A percentile compares a stretch with the other conserved stretches of the same genome.
Evolutionary conservation across 2,329 filamentous ascomycete genomes (phyloP).

Genomic region (Xylariaceae sp.): DNA sequence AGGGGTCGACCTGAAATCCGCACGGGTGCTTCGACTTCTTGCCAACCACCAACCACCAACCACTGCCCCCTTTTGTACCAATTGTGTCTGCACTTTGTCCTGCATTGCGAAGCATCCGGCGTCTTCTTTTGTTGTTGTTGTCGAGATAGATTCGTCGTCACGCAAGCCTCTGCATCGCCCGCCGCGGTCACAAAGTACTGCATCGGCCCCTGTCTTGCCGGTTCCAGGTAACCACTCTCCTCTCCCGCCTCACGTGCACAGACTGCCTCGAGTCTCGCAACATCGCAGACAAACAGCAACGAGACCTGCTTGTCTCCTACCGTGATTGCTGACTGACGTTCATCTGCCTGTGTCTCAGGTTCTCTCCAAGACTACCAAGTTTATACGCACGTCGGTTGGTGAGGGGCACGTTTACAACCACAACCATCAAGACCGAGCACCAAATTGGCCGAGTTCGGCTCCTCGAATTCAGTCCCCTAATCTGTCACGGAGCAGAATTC

Average conservation of each 20-base stretch:
- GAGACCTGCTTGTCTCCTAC: neutral
- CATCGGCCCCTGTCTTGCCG: neutral
- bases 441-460: neutral
- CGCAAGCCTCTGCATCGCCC: neutral
- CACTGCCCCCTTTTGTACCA: slow-evolving; percentile 6
- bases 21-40: too few species aligned
- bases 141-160: neutral
- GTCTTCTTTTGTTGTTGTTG: neutral
- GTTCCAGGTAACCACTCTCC: neutral
- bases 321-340: neutral
- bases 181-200: neutral
- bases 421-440: neutral
- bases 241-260: neutral
- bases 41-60: neutral
- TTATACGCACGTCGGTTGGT: neutral
- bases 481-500: neutral
- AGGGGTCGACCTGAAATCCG: slow-evolving; percentile 19
- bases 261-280: neutral
- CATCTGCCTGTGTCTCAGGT: neutral
- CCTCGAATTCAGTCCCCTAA: neutral
- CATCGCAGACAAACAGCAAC: neutral
- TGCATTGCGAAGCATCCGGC: neutral
- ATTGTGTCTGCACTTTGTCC: neutral
- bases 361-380: neutral
- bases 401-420: neutral